Conservation (phyloP, 176 grass and related monocot species). For the Cymbopogon citratus region DNA sequence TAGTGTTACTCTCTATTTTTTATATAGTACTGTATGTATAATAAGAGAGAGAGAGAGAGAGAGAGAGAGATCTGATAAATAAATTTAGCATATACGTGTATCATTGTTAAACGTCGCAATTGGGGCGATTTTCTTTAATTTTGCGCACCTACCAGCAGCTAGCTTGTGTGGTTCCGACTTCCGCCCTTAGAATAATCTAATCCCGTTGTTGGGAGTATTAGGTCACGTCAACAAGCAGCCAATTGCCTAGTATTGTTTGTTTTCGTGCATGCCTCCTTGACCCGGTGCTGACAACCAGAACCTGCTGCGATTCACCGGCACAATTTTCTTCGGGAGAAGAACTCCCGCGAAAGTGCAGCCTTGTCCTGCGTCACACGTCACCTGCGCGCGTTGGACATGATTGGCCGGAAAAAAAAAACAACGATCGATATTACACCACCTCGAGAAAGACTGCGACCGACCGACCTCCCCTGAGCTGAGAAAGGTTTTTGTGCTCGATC, state of each 20-base stretch:
- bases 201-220: conserved; percentile 15
- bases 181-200: not conserved
- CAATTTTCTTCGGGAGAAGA: conserved; percentile 19
- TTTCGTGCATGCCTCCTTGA: conserved; percentile 4
- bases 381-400: conserved; percentile 20
- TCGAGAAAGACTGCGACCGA: too few relatives aligned
- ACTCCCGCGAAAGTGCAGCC: conserved; percentile 26
- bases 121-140: not conserved
- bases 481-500: not conserved
- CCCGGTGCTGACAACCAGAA: not conserved
- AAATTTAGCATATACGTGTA: not conserved
- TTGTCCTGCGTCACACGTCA: conserved; percentile 34
- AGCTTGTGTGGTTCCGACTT: not conserved
- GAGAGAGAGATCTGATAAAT: not conserved
- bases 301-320: not conserved
- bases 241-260: not conserved
- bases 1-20: not conserved
- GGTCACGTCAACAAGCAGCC: conserved; percentile 26
- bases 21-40: not conserved
- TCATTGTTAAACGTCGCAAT: not conserved
- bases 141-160: not conserved
- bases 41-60: not conserved
- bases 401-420: not conserved
- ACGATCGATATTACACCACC: not conserved
- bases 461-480: too few relatives aligned